phyloP scores from a whole-genome alignment of 257 asterid species.

The Dorcoceras hygrometricum region DNA sequence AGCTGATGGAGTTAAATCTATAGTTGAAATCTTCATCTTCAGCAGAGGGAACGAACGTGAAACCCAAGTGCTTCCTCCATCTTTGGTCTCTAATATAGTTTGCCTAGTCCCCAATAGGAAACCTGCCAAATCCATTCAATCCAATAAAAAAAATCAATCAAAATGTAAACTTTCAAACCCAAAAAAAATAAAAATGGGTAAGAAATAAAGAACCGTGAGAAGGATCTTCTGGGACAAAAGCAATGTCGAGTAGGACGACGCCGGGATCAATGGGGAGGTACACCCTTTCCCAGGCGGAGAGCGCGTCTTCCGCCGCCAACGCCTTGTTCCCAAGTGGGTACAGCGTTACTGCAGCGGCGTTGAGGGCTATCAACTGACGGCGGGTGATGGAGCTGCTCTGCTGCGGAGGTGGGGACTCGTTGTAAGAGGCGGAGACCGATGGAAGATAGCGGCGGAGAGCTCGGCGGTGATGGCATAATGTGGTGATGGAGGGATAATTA shows the following conservation, averaged over 20 bases:
- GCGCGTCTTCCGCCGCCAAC: conserved; percentile 53
- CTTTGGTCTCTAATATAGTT: conserved; percentile 90
- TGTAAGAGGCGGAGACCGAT: conserved; percentile 29
- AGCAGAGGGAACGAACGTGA: conserved; percentile 85
- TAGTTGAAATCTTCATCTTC: conserved; percentile 97
- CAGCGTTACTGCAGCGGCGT: conserved; percentile 40
- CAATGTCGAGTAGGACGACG: conserved; percentile 81
- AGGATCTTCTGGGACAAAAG: conserved; percentile 85
- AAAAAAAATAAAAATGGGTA: background rate
- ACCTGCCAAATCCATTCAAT: conserved; percentile 46
- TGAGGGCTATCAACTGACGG: conserved; percentile 49
- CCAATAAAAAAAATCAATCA: background rate
- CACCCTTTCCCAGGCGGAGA: conserved; percentile 92
- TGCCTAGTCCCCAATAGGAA: conserved; percentile 86
- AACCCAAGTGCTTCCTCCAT: conserved; percentile 86
- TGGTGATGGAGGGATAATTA: conserved; percentile 17
- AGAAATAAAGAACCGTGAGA: conserved; percentile 50
- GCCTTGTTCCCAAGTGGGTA: conserved; percentile 36
- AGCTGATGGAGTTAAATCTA: conserved; percentile 86
- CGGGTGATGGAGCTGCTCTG: conserved; percentile 35
- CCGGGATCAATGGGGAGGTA: conserved; percentile 88
- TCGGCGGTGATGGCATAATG: conserved; percentile 25
- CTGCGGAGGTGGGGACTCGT: conserved; percentile 18
- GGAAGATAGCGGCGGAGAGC: conserved; percentile 30
- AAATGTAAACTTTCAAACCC: too few relatives aligned